A percentile compares a stretch with the other conserved stretches of the same genome.
Evolutionary conservation across 495 filamentous ascomycete genomes (phyloP).

Genomic region (Mytilinidion resinicola): DNA sequence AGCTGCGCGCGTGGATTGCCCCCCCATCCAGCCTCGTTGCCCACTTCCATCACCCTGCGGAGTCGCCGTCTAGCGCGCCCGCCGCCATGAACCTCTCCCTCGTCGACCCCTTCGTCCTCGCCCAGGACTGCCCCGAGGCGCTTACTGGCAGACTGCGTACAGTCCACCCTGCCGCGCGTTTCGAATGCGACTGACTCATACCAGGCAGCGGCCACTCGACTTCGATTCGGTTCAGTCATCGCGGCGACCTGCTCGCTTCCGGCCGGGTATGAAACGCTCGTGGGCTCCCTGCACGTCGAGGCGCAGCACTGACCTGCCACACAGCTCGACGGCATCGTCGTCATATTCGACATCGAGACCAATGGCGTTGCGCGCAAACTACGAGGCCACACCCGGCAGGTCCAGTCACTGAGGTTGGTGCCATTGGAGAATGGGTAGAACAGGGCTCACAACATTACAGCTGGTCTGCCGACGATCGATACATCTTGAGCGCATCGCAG

Average conservation of each 20-base stretch:
- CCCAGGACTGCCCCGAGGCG: slow-evolving; percentile 90
- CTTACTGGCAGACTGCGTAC: slow-evolving; percentile 78
- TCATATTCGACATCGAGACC: slow-evolving; percentile 95
- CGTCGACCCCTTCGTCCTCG: slow-evolving; percentile 74
- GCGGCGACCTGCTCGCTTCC: slow-evolving; percentile 87
- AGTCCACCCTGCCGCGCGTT: not conserved
- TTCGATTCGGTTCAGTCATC: slow-evolving; percentile 82
- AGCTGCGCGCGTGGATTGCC: not conserved
- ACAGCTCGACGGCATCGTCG: slow-evolving; percentile 79
- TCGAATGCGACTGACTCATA: slow-evolving; percentile 13
- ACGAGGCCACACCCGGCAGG: slow-evolving; percentile 81
- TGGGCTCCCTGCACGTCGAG: not conserved
- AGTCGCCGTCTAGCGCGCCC: too few relatives aligned
- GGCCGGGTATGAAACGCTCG: slow-evolving; percentile 57
- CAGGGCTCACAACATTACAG: slow-evolving; percentile 40
- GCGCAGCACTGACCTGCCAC: not conserved
- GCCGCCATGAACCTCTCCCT: slow-evolving; percentile 68
- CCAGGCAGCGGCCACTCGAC: slow-evolving; percentile 59
- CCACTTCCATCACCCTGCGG: not conserved
- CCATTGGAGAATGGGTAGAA: not conserved
- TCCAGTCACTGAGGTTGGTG: slow-evolving; percentile 65
- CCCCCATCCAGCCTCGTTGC: not conserved
- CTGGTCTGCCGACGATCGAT: slow-evolving; percentile 87
- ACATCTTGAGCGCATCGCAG: slow-evolving; percentile 88
- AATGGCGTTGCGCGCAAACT: slow-evolving; percentile 92